Conservation (phyloP, 345 rosid genomes). For the Kandelia obovata region DNA sequence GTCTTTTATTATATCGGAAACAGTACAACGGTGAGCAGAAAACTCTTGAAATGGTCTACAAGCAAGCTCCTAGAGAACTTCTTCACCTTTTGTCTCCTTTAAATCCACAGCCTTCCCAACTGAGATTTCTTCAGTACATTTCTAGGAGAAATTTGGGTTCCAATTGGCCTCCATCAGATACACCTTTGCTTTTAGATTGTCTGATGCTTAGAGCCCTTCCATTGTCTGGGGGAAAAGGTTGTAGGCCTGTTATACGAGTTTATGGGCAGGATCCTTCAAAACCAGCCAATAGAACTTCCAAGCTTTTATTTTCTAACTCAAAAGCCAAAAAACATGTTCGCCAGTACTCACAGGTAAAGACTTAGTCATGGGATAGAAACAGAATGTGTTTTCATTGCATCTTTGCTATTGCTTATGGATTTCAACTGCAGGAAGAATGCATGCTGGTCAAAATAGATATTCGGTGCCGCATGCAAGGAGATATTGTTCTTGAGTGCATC, state of each 20-base stretch:
- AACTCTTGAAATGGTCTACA: slow-evolving; percentile 97
- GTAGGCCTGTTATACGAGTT: slow-evolving; percentile 79
- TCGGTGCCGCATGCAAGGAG: slow-evolving; percentile 85
- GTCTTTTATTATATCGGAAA: slow-evolving; percentile 73
- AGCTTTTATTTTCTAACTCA: slow-evolving; percentile 73
- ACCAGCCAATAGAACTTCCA: slow-evolving; percentile 74
- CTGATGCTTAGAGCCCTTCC: slow-evolving; percentile 83
- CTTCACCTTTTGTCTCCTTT: slow-evolving; percentile 75
- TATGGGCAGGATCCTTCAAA: slow-evolving; percentile 84
- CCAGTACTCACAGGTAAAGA: slow-evolving; percentile 61
- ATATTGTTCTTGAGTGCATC: slow-evolving; percentile 90
- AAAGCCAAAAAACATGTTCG: slow-evolving; percentile 59
- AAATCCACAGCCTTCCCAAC: slow-evolving; percentile 89
- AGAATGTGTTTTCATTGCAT: slow-evolving; percentile 9
- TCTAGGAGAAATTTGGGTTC: slow-evolving; percentile 81
- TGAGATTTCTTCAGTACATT: slow-evolving; percentile 96
- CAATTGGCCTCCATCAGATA: slow-evolving; percentile 96
- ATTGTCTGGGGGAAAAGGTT: slow-evolving; percentile 62
- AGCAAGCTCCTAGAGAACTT: slow-evolving; percentile 94
- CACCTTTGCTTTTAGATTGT: slow-evolving; percentile 81
- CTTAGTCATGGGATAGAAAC: slow-evolving; percentile 17
- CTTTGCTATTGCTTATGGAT: slow-evolving; percentile 23
- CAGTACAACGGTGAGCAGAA: slow-evolving; percentile 92
- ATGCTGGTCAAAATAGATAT: slow-evolving; percentile 72
- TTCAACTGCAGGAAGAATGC: slow-evolving; percentile 73